phyloP scores from a whole-genome alignment of 768 basidiomycete genomes.

The Amanita inopinata region DNA sequence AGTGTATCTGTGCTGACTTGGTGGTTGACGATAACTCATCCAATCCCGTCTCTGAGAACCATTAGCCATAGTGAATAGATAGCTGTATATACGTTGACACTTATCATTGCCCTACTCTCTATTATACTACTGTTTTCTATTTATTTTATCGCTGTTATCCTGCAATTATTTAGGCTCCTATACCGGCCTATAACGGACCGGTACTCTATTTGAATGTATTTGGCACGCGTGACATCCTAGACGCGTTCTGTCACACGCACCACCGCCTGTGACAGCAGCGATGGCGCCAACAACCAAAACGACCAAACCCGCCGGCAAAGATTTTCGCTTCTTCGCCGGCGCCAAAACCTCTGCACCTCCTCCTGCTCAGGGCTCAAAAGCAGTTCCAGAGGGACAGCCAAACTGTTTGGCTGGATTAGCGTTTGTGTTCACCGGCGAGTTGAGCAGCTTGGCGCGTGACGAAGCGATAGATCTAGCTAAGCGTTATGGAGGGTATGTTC shows the following conservation, averaged over 20 bases:
- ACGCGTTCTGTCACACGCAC: neutral
- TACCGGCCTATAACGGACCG: no score
- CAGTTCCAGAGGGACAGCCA: slow-evolving; percentile 60
- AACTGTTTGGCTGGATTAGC: slow-evolving; percentile 78
- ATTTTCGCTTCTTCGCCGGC: neutral
- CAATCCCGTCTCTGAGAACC: no score
- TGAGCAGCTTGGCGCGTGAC: slow-evolving; percentile 78
- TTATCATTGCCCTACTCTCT: no score
- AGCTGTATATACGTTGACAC: no score
- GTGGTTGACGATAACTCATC: no score
- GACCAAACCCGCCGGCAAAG: slow-evolving; percentile 1
- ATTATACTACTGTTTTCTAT: no score
- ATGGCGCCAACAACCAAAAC: neutral
- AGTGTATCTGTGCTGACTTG: no score
- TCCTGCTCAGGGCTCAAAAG: slow-evolving; percentile 55
- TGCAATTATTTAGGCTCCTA: no score
- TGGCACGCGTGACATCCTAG: neutral
- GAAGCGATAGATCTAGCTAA: slow-evolving; percentile 85
- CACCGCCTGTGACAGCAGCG: neutral
- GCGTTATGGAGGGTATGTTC: slow-evolving; percentile 79
- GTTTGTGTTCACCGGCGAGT: slow-evolving; percentile 94
- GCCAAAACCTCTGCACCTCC: slow-evolving; percentile 57
- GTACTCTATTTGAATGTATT: no score
- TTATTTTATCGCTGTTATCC: no score
- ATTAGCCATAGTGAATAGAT: no score